phyloP scores from a whole-genome alignment of 306 rosid species.

The Dryas octopetala region DNA sequence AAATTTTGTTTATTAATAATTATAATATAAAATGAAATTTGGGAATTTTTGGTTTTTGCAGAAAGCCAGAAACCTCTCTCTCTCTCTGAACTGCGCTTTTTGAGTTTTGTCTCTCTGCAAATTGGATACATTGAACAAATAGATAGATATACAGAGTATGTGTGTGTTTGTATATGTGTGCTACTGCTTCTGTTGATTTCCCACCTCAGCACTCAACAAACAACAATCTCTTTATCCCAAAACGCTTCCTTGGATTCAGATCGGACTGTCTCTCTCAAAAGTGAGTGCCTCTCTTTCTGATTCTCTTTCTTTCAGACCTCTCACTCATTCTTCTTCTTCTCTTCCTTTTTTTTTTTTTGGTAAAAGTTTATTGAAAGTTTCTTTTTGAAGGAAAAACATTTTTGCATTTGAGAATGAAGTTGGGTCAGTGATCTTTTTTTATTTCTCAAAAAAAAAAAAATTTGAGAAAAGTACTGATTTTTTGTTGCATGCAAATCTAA shows the following conservation, averaged over 20 bases:
- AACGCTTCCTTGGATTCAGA: constrained; percentile 16
- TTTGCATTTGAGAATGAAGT: constrained; percentile 15
- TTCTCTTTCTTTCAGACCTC: not conserved
- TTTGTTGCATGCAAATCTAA: constrained; percentile 26
- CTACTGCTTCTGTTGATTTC: not conserved
- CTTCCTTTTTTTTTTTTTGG: not conserved
- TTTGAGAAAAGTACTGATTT: not conserved
- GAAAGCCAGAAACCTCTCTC: constrained; percentile 16
- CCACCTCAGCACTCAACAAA: not conserved
- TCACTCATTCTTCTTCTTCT: not conserved
- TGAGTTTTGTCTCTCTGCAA: constrained; percentile 13
- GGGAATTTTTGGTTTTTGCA: constrained; percentile 11
- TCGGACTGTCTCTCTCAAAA: constrained; percentile 9
- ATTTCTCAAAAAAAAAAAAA: not conserved
- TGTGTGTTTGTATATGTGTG: not conserved
- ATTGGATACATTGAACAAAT: not conserved
- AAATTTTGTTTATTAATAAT: constrained; percentile 19
- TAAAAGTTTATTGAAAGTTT: not conserved
- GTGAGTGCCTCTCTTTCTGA: constrained; percentile 19
- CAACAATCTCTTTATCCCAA: not conserved
- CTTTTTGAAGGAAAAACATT: not conserved
- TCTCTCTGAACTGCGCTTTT: constrained; percentile 8
- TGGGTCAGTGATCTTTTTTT: not conserved
- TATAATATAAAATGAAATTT: not conserved
- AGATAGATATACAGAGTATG: not conserved